These are phyloP conservation scores for Fusarium coicis DNA, from an alignment of 2,329 filamentous ascomycete genomes.

Conservation along the genomic window DNA sequence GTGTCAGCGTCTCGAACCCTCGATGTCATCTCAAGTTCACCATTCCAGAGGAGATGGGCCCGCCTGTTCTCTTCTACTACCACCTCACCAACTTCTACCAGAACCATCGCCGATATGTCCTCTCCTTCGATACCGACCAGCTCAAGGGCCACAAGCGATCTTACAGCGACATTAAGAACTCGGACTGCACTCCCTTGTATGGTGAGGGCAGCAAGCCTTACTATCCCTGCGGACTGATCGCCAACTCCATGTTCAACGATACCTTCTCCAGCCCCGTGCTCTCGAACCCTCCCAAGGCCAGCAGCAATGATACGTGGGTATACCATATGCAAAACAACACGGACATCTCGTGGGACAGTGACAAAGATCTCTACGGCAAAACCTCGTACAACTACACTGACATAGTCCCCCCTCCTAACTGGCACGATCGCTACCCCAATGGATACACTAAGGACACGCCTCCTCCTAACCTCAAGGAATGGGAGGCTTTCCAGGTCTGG, in stretches of 20 bases:
- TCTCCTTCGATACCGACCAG: constrained; percentile 86
- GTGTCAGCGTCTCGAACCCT: constrained; percentile 52
- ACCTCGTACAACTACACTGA: constrained; percentile 73
- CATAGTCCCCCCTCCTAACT: constrained; percentile 88
- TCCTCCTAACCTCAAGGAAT: constrained; percentile 77
- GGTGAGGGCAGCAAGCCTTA: constrained; percentile 74
- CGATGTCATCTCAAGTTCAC: constrained; percentile 82
- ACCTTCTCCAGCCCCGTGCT: constrained; percentile 76
- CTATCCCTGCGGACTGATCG: constrained; percentile 95
- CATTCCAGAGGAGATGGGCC: constrained; percentile 80
- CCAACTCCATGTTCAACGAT: constrained; percentile 98
- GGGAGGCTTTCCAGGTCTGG: constrained; percentile 96
- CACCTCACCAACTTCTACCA: constrained; percentile 98
- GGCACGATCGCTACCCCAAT: constrained; percentile 75
- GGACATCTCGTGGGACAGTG: constrained; percentile 88
- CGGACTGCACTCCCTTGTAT: constrained; percentile 80
- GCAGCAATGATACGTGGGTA: constrained; percentile 52
- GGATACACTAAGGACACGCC: constrained; percentile 73
- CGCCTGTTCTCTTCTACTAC: constrained; percentile 94
- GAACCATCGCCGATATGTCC: constrained; percentile 96
- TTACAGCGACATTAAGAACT: constrained; percentile 68
- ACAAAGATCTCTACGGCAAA: constrained; percentile 80
- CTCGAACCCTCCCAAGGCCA: constrained; percentile 57
- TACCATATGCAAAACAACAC: constrained; percentile 81
- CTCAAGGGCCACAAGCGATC: constrained; percentile 75